These are phyloP conservation scores for Allium sativum DNA, from an alignment of 106 monocot species.

Conservation along the genomic window DNA sequence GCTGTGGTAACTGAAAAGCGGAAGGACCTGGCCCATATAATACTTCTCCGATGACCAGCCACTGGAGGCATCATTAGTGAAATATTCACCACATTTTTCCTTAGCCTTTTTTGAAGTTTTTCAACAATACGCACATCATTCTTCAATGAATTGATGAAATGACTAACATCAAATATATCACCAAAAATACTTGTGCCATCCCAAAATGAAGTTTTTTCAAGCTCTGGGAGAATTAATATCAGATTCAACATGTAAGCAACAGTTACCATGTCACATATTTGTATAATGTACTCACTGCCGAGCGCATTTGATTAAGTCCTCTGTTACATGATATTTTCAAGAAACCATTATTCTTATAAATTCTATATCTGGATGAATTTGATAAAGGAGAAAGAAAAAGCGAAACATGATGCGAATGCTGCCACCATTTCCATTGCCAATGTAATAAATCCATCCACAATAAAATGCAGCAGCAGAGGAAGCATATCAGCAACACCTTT, in stretches of 20 bases:
- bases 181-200: slow-evolving; percentile 79
- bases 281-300: no score
- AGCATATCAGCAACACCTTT: no score
- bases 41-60: slow-evolving; percentile 90
- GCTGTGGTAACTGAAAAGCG: slow-evolving; percentile 53
- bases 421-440: no score
- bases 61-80: slow-evolving; percentile 59
- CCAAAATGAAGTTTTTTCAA: slow-evolving; percentile 97
- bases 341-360: no score
- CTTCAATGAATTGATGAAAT: slow-evolving; percentile 83
- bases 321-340: no score
- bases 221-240: slow-evolving; percentile 81
- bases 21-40: slow-evolving; percentile 88
- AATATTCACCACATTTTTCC: slow-evolving; percentile 10
- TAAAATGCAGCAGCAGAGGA: no score
- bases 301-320: no score
- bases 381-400: no score
- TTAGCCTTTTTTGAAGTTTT: slow-evolving; percentile 60
- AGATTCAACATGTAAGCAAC: slow-evolving; percentile 68
- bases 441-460: no score
- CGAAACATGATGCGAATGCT: no score
- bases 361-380: no score
- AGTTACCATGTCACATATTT: slow-evolving; percentile 98
- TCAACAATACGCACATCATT: slow-evolving; percentile 69
- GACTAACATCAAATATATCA: slow-evolving; percentile 82